Conservation (phyloP, 345 rosid genomes). For the Viola odorata region DNA sequence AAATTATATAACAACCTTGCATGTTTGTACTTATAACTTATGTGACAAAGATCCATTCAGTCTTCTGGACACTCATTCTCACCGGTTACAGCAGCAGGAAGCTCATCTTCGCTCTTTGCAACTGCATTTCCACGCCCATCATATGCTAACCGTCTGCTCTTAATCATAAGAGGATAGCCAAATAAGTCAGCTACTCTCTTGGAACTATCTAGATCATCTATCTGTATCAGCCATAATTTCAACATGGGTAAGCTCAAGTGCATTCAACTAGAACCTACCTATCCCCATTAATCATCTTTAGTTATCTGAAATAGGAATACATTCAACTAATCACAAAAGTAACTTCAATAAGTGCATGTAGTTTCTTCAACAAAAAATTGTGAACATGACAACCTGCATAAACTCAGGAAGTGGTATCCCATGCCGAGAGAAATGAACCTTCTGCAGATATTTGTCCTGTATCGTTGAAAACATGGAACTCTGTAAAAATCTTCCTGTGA, state of each 20-base stretch:
- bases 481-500: background rate
- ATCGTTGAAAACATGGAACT: slow-evolving; percentile 16
- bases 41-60: no score
- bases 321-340: background rate
- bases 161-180: slow-evolving; percentile 89
- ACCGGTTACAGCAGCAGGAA: slow-evolving; percentile 74
- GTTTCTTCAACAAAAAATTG: slow-evolving; percentile 6
- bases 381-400: slow-evolving; percentile 56
- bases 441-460: slow-evolving; percentile 95
- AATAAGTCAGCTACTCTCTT: slow-evolving; percentile 63
- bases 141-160: slow-evolving; percentile 88
- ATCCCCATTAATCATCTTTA: background rate
- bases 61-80: background rate
- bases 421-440: slow-evolving; percentile 76
- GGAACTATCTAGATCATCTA: slow-evolving; percentile 66
- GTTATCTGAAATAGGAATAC: background rate
- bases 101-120: slow-evolving; percentile 66
- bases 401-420: slow-evolving; percentile 88
- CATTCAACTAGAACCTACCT: background rate
- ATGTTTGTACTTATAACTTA: no score
- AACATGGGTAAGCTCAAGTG: background rate
- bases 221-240: slow-evolving; percentile 37
- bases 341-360: no score
- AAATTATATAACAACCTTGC: no score
- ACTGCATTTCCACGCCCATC: slow-evolving; percentile 99